Percentiles rank a stretch among this genome's conserved stretches.
Conservation (phyloP, 1,139 yeast genomes). For the Yamadazyma taylorii region DNA sequence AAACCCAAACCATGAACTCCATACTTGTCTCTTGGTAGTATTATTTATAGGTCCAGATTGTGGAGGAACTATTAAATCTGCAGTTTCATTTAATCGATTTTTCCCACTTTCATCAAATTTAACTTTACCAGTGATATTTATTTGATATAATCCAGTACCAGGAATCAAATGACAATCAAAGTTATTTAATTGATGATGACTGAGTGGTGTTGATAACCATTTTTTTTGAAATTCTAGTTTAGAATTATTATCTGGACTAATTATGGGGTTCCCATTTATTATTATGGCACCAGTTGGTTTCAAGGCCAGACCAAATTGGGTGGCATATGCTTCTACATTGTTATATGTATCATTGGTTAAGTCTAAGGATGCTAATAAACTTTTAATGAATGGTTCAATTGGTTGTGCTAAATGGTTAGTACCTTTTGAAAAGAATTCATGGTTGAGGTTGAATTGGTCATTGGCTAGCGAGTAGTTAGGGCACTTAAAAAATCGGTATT, state of each 20-base stretch:
- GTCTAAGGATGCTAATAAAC: constrained; percentile 39
- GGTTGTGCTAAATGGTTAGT: constrained; percentile 37
- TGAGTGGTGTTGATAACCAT: constrained; percentile 61
- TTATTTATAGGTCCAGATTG: constrained; percentile 6
- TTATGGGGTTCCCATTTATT: constrained; percentile 64
- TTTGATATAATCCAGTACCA: constrained; percentile 56
- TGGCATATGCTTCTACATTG: constrained; percentile 50
- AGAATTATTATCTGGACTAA: constrained; percentile 46
- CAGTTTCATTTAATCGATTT: constrained; percentile 60
- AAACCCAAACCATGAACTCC: constrained; percentile 75
- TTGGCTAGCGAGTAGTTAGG: too few species aligned
- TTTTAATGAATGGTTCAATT: constrained; percentile 46
- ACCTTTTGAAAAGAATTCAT: too few species aligned
- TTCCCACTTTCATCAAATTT: constrained; percentile 74
- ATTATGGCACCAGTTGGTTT: constrained; percentile 52
- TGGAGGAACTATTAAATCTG: constrained; percentile 37
- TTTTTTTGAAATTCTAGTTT: constrained; percentile 60
- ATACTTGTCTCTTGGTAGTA: constrained; percentile 34
- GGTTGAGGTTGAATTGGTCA: too few species aligned
- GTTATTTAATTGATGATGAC: constrained; percentile 63
- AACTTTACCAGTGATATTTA: constrained; percentile 63
- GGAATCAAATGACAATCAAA: constrained; percentile 74
- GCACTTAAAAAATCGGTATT: too few species aligned
- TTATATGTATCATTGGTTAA: constrained; percentile 28
- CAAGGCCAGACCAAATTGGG: constrained; percentile 49